Conservation (phyloP, 768 basidiomycete genomes). For the Gloeopeniophorella convolvens region DNA sequence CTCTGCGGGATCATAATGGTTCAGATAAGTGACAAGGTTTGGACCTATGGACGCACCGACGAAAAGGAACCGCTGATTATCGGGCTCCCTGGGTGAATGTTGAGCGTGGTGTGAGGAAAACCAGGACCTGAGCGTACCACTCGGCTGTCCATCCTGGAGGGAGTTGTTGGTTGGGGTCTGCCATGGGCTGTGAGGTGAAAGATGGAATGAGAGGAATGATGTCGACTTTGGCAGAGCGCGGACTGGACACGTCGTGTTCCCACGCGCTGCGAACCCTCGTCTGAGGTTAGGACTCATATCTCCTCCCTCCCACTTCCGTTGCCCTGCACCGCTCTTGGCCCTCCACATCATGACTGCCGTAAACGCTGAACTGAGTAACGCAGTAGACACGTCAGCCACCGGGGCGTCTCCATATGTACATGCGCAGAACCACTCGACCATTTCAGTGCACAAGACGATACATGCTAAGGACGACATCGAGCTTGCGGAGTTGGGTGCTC, state of each 20-base stretch:
- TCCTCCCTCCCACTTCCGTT: too few species aligned
- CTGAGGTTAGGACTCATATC: constrained; percentile 6
- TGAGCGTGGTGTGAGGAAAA: constrained; percentile 6
- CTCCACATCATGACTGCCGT: background rate
- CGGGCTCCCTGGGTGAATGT: constrained; percentile 56
- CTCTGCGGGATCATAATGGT: constrained; percentile 43
- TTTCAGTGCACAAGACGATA: background rate
- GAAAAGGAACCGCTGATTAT: constrained; percentile 79
- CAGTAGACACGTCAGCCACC: background rate
- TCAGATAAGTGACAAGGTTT: constrained; percentile 2
- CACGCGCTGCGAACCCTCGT: constrained; percentile 8
- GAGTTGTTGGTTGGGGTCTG: constrained; percentile 54
- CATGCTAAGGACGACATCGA: background rate
- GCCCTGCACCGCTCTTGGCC: too few species aligned
- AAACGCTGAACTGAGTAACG: background rate
- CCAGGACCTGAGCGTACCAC: constrained; percentile 51
- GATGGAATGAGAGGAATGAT: constrained; percentile 6
- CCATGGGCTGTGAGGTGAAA: constrained; percentile 29
- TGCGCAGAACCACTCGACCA: background rate
- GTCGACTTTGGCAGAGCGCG: background rate
- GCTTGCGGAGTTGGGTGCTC: background rate
- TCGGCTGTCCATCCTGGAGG: constrained; percentile 92
- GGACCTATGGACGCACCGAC: constrained; percentile 53
- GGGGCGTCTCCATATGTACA: background rate
- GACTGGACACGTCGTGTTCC: constrained; percentile 15